phyloP scores from a whole-genome alignment of 2,329 filamentous ascomycete species.

The Aspergillus felis region DNA sequence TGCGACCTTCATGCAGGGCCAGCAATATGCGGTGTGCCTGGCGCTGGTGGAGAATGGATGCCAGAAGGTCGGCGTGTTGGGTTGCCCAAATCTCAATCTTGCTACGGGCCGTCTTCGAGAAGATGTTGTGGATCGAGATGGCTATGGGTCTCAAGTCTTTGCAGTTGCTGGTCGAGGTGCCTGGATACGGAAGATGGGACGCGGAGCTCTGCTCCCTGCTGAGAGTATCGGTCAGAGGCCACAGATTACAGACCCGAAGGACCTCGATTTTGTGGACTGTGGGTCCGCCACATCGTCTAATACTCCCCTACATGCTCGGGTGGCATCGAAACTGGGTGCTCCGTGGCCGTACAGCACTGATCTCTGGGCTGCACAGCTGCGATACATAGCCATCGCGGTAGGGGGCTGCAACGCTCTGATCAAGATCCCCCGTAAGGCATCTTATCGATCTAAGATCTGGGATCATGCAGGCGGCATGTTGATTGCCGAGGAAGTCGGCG shows the following conservation, averaged over 20 bases:
- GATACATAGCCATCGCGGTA: slow-evolving; percentile 50
- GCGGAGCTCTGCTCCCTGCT: slow-evolving; percentile 28
- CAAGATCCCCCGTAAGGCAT: slow-evolving; percentile 43
- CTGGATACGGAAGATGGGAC: slow-evolving; percentile 37
- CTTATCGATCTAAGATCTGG: slow-evolving; percentile 50
- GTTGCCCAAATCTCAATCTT: slow-evolving; percentile 58
- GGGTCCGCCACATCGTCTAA: slow-evolving; percentile 35
- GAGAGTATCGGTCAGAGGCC: slow-evolving; percentile 26
- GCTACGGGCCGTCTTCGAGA: slow-evolving; percentile 33
- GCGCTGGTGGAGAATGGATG: slow-evolving; percentile 55
- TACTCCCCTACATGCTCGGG: slow-evolving; percentile 34
- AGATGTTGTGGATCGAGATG: slow-evolving; percentile 41
- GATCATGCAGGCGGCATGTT: slow-evolving; percentile 54
- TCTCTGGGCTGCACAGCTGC: slow-evolving; percentile 52
- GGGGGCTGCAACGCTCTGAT: slow-evolving; percentile 49
- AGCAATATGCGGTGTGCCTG: slow-evolving; percentile 62
- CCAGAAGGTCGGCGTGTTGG: slow-evolving; percentile 58
- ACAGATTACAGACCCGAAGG: slow-evolving; percentile 25
- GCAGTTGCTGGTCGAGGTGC: slow-evolving; percentile 46
- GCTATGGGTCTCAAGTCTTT: slow-evolving; percentile 49
- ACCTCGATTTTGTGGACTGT: slow-evolving; percentile 46
- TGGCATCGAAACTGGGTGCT: slow-evolving; percentile 39
- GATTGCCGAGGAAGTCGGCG: slow-evolving; percentile 49
- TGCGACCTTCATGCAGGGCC: slow-evolving; percentile 56
- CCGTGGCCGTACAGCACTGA: slow-evolving; percentile 47